Percentiles rank a stretch among this genome's conserved stretches.
phyloP scores from a whole-genome alignment of 257 asterid species.

The Solanum pennellii region DNA sequence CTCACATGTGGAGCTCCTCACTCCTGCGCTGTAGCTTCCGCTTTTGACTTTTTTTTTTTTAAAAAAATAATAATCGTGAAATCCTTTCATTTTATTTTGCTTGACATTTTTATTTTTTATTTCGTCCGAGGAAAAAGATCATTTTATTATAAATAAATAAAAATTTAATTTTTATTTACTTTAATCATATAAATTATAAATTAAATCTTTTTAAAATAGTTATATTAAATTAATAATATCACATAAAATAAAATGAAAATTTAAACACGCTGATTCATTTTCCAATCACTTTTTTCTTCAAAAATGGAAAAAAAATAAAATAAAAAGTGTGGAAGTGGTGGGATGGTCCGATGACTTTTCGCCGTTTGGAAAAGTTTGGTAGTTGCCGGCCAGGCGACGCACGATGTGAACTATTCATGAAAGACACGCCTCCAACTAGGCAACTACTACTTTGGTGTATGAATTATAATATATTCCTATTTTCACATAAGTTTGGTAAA shows the following conservation, averaged over 20 bases:
- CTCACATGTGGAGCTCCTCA: not conserved
- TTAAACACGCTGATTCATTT: not conserved
- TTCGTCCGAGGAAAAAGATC: too few species aligned
- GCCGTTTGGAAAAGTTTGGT: not conserved
- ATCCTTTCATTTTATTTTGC: not conserved
- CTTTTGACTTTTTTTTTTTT: not conserved
- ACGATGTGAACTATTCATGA: not conserved
- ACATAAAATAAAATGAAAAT: too few species aligned
- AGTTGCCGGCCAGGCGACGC: not conserved
- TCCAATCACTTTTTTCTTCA: not conserved
- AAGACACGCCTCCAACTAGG: not conserved
- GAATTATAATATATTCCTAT: not conserved
- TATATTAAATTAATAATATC: not conserved
- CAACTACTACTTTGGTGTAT: not conserved
- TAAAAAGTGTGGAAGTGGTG: not conserved
- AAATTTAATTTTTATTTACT: too few species aligned
- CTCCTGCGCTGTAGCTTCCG: not conserved
- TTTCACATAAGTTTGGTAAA: not conserved
- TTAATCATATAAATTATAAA: too few species aligned
- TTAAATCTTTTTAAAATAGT: accelerated
- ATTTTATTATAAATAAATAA: too few species aligned
- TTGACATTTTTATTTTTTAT: too few species aligned
- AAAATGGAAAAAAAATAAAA: not conserved
- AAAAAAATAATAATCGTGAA: not conserved
- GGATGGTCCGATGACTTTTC: not conserved